Evolutionary conservation across 164 flowering plant genomes (phyloP).

Genomic region (Berberis vulgaris): DNA sequence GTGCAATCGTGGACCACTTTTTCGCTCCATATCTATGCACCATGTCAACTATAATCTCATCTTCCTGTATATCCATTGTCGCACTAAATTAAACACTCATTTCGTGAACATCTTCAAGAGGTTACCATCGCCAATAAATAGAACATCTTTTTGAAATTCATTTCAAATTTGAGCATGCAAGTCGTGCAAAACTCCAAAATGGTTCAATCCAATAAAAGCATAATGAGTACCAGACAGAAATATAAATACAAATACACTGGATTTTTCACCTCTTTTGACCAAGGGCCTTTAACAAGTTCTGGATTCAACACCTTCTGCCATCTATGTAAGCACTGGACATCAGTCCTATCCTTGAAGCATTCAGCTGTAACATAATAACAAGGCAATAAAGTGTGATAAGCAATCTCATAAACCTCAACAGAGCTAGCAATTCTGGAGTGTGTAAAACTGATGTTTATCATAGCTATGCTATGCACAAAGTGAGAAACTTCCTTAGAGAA

Average conservation of each 20-base stretch:
- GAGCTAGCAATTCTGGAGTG: no score
- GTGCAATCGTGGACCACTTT: conserved; percentile 49
- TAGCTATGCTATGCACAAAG: no score
- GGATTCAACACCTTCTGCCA: conserved; percentile 62
- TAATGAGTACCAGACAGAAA: no score
- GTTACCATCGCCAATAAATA: not conserved
- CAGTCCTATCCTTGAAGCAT: conserved; percentile 46
- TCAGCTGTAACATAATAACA: conserved; percentile 29
- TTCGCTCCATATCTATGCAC: conserved; percentile 33
- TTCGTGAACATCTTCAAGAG: not conserved
- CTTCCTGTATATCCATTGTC: conserved; percentile 28
- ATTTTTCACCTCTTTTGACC: conserved; percentile 43
- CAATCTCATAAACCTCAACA: no score
- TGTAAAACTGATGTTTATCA: no score
- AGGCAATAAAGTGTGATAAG: no score
- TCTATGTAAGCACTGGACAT: conserved; percentile 49
- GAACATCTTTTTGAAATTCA: no score
- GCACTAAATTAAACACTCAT: not conserved
- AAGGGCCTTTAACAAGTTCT: conserved; percentile 47
- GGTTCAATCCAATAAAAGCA: no score
- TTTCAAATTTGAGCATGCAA: no score
- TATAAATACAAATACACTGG: not conserved
- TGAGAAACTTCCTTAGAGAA: no score
- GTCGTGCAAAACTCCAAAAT: no score
- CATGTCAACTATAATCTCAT: conserved; percentile 35